Conservation (phyloP, 2,329 filamentous ascomycete genomes). For the Uncinocarpus reesii region DNA sequence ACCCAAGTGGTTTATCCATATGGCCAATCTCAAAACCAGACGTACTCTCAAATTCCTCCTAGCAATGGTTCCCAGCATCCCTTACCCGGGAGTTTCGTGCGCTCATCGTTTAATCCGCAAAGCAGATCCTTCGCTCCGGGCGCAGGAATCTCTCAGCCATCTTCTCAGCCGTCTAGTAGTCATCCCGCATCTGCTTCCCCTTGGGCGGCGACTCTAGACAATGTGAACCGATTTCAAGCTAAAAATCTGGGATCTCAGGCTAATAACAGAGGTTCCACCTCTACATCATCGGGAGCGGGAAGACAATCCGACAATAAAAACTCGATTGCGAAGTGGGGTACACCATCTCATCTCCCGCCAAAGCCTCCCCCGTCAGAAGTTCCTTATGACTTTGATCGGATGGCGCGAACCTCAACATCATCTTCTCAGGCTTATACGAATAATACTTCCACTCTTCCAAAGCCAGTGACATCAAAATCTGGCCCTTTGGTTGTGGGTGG, state of each 20-base stretch:
- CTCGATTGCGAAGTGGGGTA: constrained; percentile 43
- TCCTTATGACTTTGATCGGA: constrained; percentile 33
- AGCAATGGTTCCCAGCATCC: constrained; percentile 69
- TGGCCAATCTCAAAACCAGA: constrained; percentile 62
- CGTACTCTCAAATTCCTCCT: constrained; percentile 48
- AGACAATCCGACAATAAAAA: constrained; percentile 22
- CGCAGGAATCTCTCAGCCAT: constrained; percentile 28
- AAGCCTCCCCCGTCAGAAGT: constrained; percentile 42
- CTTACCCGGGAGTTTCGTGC: constrained; percentile 71
- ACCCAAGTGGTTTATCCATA: constrained; percentile 56
- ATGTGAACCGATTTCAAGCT: neutral
- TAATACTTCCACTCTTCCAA: constrained; percentile 14
- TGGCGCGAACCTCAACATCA: constrained; percentile 23
- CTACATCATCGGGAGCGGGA: neutral
- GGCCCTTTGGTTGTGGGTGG: constrained; percentile 34
- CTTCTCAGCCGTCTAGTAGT: neutral
- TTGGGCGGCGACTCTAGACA: neutral
- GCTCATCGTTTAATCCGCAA: constrained; percentile 85
- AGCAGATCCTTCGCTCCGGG: constrained; percentile 82
- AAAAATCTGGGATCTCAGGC: neutral
- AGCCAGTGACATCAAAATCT: constrained; percentile 22
- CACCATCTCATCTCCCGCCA: constrained; percentile 40
- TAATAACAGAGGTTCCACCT: neutral
- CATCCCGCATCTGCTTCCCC: neutral
- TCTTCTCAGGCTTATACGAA: constrained; percentile 11